phyloP scores from a whole-genome alignment of 768 basidiomycete species.

The Jaapia argillacea region DNA sequence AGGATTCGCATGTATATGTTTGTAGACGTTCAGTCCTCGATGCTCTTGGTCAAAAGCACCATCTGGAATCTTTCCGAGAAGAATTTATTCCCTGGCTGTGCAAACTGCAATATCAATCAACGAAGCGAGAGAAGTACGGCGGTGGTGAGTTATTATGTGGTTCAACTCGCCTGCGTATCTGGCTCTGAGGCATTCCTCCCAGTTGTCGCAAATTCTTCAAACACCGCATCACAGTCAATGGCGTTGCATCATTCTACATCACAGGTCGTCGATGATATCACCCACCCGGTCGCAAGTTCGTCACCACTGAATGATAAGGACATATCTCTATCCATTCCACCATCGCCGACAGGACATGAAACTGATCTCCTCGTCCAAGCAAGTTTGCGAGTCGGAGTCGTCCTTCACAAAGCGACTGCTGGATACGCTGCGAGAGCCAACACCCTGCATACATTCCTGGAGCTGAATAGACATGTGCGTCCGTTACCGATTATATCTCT shows the following conservation, averaged over 20 bases:
- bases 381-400: slow-evolving; percentile 54
- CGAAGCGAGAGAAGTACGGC: slow-evolving; percentile 50
- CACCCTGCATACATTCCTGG: slow-evolving; percentile 66
- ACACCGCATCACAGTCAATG: slow-evolving; percentile 34
- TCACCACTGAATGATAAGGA: slow-evolving; percentile 17
- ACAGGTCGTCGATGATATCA: slow-evolving; percentile 12
- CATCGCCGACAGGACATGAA: slow-evolving; percentile 32
- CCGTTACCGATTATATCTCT: not conserved
- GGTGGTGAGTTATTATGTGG: slow-evolving; percentile 26
- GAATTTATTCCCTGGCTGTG: slow-evolving; percentile 92
- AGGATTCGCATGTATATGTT: slow-evolving; percentile 89
- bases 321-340: slow-evolving; percentile 27
- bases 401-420: slow-evolving; percentile 42
- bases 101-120: slow-evolving; percentile 68
- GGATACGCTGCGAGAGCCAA: slow-evolving; percentile 66
- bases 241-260: slow-evolving; percentile 56
- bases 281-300: slow-evolving; percentile 2
- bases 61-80: slow-evolving; percentile 77
- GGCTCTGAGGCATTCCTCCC: too few species aligned
- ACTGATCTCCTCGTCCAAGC: slow-evolving; percentile 21
- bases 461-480: slow-evolving; percentile 70
- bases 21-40: slow-evolving; percentile 71
- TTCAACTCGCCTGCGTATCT: too few species aligned
- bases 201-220: too few species aligned
- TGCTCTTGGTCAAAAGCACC: slow-evolving; percentile 52